Evolutionary conservation across 2,329 filamentous ascomycete species (phyloP).

Genomic region (Colletotrichum agaves): DNA sequence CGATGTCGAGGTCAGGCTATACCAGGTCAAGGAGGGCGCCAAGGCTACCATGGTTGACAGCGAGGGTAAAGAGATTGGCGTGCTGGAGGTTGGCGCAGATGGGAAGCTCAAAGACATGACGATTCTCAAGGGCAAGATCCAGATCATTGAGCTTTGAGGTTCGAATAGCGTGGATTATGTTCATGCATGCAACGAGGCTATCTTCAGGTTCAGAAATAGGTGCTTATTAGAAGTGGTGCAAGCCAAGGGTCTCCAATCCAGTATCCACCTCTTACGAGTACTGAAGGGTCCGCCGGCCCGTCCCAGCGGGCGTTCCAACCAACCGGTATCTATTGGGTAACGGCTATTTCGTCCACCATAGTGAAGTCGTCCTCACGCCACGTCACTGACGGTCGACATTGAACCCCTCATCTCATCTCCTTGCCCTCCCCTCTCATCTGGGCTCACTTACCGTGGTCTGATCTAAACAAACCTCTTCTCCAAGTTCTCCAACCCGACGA

Average conservation of each 20-base stretch:
- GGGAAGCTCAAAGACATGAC: constrained; percentile 53
- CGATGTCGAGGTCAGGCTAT: constrained; percentile 60
- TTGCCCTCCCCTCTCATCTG: background rate
- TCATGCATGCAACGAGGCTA: constrained; percentile 23
- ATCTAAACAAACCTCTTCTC: constrained; percentile 4
- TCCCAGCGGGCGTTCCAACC: constrained; percentile 10
- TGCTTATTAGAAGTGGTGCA: constrained; percentile 27
- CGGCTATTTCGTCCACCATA: constrained; percentile 9
- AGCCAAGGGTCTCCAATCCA: background rate
- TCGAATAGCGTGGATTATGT: background rate
- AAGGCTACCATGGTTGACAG: constrained; percentile 55
- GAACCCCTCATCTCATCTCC: background rate
- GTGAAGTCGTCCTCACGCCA: background rate
- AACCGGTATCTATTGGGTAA: constrained; percentile 22
- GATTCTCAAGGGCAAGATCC: constrained; percentile 50
- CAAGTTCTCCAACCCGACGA: background rate
- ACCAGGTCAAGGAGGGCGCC: constrained; percentile 54
- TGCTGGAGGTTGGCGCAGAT: constrained; percentile 51
- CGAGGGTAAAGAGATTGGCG: constrained; percentile 53
- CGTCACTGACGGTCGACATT: background rate
- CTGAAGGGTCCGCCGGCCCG: constrained; percentile 3
- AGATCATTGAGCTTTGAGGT: constrained; percentile 30
- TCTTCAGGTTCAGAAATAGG: constrained; percentile 25
- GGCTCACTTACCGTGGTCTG: background rate
- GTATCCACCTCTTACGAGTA: background rate